Evolutionary conservation across 1,139 yeast genomes (phyloP).

Genomic region (Saccharomycopsis hybrid): DNA sequence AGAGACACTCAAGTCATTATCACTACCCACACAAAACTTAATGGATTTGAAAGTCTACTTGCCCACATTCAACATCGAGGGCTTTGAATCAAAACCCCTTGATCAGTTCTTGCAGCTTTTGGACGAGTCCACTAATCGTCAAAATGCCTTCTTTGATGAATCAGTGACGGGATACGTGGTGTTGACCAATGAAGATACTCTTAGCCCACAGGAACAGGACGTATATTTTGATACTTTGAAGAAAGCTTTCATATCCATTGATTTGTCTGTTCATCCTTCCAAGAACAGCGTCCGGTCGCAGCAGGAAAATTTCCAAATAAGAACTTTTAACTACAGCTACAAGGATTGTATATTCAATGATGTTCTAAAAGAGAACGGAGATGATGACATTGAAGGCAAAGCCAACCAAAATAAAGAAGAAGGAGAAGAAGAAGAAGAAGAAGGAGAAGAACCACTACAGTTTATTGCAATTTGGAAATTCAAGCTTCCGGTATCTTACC

Average conservation of each 20-base stretch:
- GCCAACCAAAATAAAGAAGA: slow-evolving; percentile 4
- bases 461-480: slow-evolving; percentile 32
- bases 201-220: slow-evolving; percentile 10
- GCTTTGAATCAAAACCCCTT: slow-evolving; percentile 13
- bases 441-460: too few species aligned
- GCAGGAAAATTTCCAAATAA: slow-evolving; percentile 6
- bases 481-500: slow-evolving; percentile 34
- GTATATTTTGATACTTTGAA: slow-evolving; percentile 13
- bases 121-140: slow-evolving; percentile 18
- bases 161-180: slow-evolving; percentile 33
- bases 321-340: slow-evolving; percentile 13
- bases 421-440: background rate
- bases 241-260: slow-evolving; percentile 17
- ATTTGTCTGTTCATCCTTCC: slow-evolving; percentile 21
- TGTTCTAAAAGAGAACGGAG: background rate
- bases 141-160: slow-evolving; percentile 37
- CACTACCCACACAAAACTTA: too few species aligned
- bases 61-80: slow-evolving; percentile 20
- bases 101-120: slow-evolving; percentile 12
- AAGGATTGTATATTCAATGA: slow-evolving; percentile 18
- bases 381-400: background rate
- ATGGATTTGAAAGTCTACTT: slow-evolving; percentile 21
- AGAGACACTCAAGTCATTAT: too few species aligned
- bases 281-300: background rate
- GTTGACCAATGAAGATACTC: slow-evolving; percentile 23